These are phyloP conservation scores for Sclerotiophoma versabilis DNA, from an alignment of 2,329 filamentous ascomycete species.

Conservation along the genomic window DNA sequence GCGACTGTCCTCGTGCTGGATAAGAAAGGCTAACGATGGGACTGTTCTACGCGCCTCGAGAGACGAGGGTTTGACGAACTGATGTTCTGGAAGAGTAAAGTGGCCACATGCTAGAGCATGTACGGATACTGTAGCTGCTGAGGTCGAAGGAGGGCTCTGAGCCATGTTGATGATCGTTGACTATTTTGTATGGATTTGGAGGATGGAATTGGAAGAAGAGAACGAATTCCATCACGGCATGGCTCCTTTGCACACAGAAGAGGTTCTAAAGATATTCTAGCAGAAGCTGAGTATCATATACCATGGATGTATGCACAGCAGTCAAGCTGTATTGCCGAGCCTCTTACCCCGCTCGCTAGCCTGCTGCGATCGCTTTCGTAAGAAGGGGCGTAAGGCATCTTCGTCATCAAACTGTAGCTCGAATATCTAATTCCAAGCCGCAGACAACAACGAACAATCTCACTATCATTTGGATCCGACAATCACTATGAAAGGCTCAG, in stretches of 20 bases:
- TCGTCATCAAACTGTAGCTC: slow-evolving; percentile 1
- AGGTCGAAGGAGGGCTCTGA: background rate
- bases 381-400: background rate
- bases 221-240: too few species aligned
- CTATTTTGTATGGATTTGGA: background rate
- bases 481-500: slow-evolving; percentile 27
- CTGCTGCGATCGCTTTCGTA: background rate
- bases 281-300: background rate
- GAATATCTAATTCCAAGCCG: too few species aligned
- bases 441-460: too few species aligned
- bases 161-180: background rate
- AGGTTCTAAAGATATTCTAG: background rate
- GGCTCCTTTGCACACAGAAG: too few species aligned
- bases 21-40: slow-evolving; percentile 62
- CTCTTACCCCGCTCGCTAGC: slow-evolving; percentile 18
- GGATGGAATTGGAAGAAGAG: background rate
- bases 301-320: background rate
- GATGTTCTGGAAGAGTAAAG: slow-evolving; percentile 57
- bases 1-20: slow-evolving; percentile 52
- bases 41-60: slow-evolving; percentile 57
- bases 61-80: slow-evolving; percentile 57
- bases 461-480: background rate
- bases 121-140: slow-evolving; percentile 41
- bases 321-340: slow-evolving; percentile 9
- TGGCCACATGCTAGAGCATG: slow-evolving; percentile 49